phyloP scores from a whole-genome alignment of 2,329 filamentous ascomycete genomes.

The Exophiala dermatitidis region DNA sequence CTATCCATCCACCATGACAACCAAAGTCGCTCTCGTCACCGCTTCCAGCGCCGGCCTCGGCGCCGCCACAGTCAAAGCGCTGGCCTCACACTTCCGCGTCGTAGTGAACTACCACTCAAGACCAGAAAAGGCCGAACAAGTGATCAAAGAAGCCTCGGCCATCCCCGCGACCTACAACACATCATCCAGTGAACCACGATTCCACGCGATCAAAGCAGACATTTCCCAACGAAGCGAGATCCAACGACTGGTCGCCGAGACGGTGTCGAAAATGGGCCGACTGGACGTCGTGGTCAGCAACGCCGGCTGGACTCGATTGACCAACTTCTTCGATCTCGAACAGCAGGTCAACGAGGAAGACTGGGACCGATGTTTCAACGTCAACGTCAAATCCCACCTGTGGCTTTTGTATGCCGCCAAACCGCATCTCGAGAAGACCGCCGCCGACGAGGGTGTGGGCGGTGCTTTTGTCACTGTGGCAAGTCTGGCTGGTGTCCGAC shows the following conservation, averaged over 20 bases:
- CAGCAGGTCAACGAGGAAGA: slow-evolving; percentile 43
- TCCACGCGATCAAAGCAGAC: slow-evolving; percentile 27
- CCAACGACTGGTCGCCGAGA: slow-evolving; percentile 39
- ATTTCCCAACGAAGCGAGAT: slow-evolving; percentile 23
- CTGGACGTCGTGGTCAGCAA: slow-evolving; percentile 43
- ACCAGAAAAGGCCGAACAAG: slow-evolving; percentile 24
- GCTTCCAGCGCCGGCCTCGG: slow-evolving; percentile 27
- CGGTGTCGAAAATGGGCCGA: slow-evolving; percentile 40
- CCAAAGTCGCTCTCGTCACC: slow-evolving; percentile 27
- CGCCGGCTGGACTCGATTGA: slow-evolving; percentile 36
- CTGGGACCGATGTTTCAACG: slow-evolving; percentile 53
- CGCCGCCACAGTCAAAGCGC: slow-evolving; percentile 25
- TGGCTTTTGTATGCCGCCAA: slow-evolving; percentile 53
- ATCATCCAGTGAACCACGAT: slow-evolving; percentile 12
- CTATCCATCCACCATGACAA: slow-evolving; percentile 8
- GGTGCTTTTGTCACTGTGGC: slow-evolving; percentile 45
- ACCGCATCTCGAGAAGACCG: slow-evolving; percentile 46
- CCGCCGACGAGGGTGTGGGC: slow-evolving; percentile 14
- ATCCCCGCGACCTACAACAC: slow-evolving; percentile 13
- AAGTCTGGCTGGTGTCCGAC: slow-evolving; percentile 56
- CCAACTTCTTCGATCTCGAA: slow-evolving; percentile 31
- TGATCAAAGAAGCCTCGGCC: slow-evolving; percentile 24
- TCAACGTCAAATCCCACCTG: slow-evolving; percentile 58
- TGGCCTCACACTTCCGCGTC: slow-evolving; percentile 24
- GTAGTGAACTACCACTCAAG: slow-evolving; percentile 28